These are phyloP conservation scores for Kwoniella bestiolae DNA, from an alignment of 768 basidiomycete genomes.

Conservation along the genomic window DNA sequence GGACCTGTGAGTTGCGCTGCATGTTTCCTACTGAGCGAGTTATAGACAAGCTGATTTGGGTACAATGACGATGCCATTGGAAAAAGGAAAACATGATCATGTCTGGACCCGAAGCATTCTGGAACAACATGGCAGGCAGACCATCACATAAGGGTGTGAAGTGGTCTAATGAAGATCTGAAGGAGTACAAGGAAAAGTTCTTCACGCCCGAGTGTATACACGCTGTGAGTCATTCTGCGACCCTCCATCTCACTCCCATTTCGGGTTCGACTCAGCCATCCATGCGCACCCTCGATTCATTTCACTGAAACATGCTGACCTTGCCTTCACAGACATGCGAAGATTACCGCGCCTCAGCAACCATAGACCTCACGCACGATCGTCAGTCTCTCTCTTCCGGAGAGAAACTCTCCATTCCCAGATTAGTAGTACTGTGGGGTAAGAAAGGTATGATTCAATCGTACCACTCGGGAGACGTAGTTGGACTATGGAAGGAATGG, in stretches of 20 bases:
- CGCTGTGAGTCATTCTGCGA: slow-evolving; percentile 43
- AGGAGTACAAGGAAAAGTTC: slow-evolving; percentile 31
- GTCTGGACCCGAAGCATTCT: slow-evolving; percentile 33
- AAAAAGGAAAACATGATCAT: slow-evolving; percentile 41
- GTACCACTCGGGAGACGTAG: slow-evolving; percentile 6
- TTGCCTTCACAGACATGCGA: slow-evolving; percentile 40
- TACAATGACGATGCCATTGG: too few relatives aligned
- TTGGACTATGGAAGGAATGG: slow-evolving; percentile 37
- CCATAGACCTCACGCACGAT: slow-evolving; percentile 54
- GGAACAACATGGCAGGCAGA: slow-evolving; percentile 23
- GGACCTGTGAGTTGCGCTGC: slow-evolving; percentile 37
- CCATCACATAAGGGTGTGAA: slow-evolving; percentile 23
- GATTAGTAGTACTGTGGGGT: slow-evolving; percentile 44
- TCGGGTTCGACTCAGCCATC: too few relatives aligned
- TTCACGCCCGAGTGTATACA: slow-evolving; percentile 32
- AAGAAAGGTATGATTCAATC: slow-evolving; percentile 40
- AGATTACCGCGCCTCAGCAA: slow-evolving; percentile 55
- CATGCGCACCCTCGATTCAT: not conserved
- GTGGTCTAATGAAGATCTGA: slow-evolving; percentile 35
- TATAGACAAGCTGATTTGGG: too few relatives aligned
- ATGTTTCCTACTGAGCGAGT: too few relatives aligned
- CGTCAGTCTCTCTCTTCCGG: slow-evolving; percentile 30
- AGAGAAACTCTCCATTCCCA: slow-evolving; percentile 23
- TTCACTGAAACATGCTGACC: not conserved
- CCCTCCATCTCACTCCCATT: too few relatives aligned